Evolutionary conservation across 768 basidiomycete species (phyloP).

Genomic region (Serendipita indica): DNA sequence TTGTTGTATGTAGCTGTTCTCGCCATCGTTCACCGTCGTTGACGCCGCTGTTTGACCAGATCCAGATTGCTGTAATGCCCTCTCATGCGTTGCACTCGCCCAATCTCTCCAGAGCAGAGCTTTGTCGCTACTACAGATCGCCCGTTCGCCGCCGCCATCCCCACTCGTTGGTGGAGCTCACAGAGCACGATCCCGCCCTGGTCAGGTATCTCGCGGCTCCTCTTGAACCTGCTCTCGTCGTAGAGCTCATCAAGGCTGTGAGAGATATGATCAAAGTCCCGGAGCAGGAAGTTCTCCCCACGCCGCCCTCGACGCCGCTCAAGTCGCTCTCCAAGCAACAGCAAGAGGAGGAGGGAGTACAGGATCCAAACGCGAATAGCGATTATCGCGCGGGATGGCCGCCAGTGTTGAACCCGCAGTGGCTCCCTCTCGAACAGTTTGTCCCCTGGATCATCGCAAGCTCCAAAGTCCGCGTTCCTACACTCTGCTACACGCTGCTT

Average conservation of each 20-base stretch:
- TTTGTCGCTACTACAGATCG: background rate
- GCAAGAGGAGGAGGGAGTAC: background rate
- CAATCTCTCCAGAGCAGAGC: background rate
- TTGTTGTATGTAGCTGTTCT: background rate
- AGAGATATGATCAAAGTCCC: background rate
- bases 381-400: too few species aligned
- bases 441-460: constrained; percentile 64
- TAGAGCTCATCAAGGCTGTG: background rate
- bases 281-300: background rate
- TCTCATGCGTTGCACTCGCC: background rate
- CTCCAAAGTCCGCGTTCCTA: constrained; percentile 82
- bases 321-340: constrained; percentile 6
- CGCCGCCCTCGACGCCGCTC: constrained; percentile 7
- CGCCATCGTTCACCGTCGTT: background rate
- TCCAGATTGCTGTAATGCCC: background rate
- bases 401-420: constrained; percentile 20
- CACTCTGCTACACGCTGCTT: constrained; percentile 76
- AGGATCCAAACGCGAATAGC: background rate
- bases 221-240: background rate
- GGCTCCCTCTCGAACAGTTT: constrained; percentile 68
- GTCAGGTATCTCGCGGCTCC: background rate
- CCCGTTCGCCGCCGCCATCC: background rate
- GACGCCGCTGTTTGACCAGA: background rate
- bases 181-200: background rate
- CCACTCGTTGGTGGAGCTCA: background rate